Percentiles rank a stretch among this genome's conserved stretches.
Conservation (phyloP, 768 basidiomycete species). For the Boletus insuetus region DNA sequence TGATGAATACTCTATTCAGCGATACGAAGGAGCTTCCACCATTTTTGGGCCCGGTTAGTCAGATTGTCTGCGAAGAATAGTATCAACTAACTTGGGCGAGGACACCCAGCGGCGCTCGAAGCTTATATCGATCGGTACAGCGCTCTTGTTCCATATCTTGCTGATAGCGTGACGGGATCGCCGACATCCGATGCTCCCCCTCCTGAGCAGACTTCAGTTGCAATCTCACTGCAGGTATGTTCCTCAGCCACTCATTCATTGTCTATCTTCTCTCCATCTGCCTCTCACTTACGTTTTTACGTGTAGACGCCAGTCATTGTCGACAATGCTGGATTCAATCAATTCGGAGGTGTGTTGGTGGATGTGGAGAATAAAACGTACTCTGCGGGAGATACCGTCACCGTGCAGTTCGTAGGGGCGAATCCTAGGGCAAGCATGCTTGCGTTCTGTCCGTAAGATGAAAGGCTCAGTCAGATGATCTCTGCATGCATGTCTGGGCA, state of each 20-base stretch:
- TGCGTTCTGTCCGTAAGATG: not conserved
- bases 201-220: constrained; percentile 57
- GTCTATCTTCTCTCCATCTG: not conserved
- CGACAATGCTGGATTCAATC: constrained; percentile 53
- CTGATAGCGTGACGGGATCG: constrained; percentile 41
- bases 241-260: not conserved
- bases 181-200: constrained; percentile 66
- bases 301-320: constrained; percentile 58
- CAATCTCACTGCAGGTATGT: constrained; percentile 64
- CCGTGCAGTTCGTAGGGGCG: constrained; percentile 67
- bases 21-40: constrained; percentile 82
- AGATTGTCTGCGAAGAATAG: not conserved
- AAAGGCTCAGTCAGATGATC: not conserved
- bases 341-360: constrained; percentile 59
- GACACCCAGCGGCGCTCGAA: constrained; percentile 60
- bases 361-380: constrained; percentile 55
- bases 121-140: constrained; percentile 77
- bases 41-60: constrained; percentile 70
- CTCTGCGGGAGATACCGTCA: constrained; percentile 54
- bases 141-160: constrained; percentile 61
- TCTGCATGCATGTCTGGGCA: too few relatives aligned
- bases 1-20: constrained; percentile 72
- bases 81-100: not conserved
- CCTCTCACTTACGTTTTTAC: not conserved
- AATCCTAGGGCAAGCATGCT: constrained; percentile 61